These are phyloP conservation scores for Aspergillus biplanus DNA, from an alignment of 495 filamentous ascomycete genomes.

Conservation along the genomic window DNA sequence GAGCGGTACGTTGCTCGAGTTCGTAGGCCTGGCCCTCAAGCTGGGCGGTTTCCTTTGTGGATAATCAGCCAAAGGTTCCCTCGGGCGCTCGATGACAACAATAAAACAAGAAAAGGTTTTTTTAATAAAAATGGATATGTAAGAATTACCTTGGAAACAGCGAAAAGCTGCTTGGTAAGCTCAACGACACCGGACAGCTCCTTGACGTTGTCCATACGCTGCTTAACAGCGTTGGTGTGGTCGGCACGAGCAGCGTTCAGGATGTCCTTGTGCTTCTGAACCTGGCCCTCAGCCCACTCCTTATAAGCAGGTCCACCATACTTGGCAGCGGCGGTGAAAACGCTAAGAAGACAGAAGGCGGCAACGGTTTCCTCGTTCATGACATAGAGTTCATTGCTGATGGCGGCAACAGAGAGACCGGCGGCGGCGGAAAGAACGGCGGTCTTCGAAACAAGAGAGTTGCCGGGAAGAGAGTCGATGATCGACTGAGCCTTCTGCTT, in stretches of 20 bases:
- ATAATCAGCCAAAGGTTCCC: constrained; percentile 21
- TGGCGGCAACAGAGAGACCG: constrained; percentile 87
- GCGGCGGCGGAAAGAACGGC: constrained; percentile 93
- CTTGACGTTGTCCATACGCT: constrained; percentile 88
- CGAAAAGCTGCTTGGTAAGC: constrained; percentile 94
- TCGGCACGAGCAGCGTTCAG: constrained; percentile 90
- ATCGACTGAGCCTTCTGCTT: constrained; percentile 95
- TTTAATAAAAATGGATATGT: background rate
- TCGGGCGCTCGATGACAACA: background rate
- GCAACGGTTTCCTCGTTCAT: constrained; percentile 97
- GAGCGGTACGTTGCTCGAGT: constrained; percentile 90
- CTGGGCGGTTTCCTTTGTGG: constrained; percentile 86
- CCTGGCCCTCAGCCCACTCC: constrained; percentile 87
- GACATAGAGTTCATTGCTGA: constrained; percentile 99
- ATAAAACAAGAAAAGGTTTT: background rate
- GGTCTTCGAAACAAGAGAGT: constrained; percentile 86
- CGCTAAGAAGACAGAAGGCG: constrained; percentile 82
- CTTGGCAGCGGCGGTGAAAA: constrained; percentile 87
- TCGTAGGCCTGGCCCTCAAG: constrained; percentile 95
- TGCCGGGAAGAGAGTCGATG: constrained; percentile 85
- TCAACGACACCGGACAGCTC: constrained; percentile 93
- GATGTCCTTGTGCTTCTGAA: constrained; percentile 86
- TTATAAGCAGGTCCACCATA: constrained; percentile 90
- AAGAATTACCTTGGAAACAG: constrained; percentile 85
- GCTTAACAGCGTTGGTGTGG: constrained; percentile 93